Base-by-base conservation (phyloP, 2,329 filamentous ascomycete genomes). In the Sporothrix dimorphospora region DNA sequence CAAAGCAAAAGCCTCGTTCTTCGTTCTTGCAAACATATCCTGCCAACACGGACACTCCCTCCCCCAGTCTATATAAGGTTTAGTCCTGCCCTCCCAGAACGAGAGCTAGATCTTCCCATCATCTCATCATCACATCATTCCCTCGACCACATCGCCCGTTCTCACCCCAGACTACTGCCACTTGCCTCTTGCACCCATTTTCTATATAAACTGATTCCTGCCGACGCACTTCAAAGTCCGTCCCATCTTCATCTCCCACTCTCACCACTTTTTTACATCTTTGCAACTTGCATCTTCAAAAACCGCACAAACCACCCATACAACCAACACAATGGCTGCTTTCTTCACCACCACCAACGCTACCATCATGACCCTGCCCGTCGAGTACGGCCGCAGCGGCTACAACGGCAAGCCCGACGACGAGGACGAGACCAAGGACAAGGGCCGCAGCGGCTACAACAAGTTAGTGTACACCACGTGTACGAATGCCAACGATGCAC, bases 391-490 rank as follows among this genome's bases (percentile, higher is more conserved):
- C 76, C 82, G 82, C 75, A 80, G 79, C 68, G 81, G 82, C 71
- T 83, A 83, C 78, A 83, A 83, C 76, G 78, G 78, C 76, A 78
- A 81, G 77, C 79, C 79, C 68, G 79, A 80, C 72, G 79, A 79
- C 69, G 76, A 80, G 34, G 75, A 79, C 47, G 75, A 79, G 73
- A 73, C 72, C 72, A 77, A 78, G 75, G 79, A 81, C 79, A 80
- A 82, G 73, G 84, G 84, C 78, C 83, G 83, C 74, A 82, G 81
- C 69, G 83, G 83, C 74, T 85, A 85, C 81, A 85, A 85, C 81
- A 83, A 78, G 78, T 79, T 30, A 75, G 77, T 75, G 1, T 16
- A 34, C 11, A 34, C 24, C 42, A 34, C 0, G 2, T 38, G 21
- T 7, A 27, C 47, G 21, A 8, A 65, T 16, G 27, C 19, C 8